Evolutionary conservation across 164 flowering plant species (phyloP).

Genomic region (Liquidambar formosana): DNA sequence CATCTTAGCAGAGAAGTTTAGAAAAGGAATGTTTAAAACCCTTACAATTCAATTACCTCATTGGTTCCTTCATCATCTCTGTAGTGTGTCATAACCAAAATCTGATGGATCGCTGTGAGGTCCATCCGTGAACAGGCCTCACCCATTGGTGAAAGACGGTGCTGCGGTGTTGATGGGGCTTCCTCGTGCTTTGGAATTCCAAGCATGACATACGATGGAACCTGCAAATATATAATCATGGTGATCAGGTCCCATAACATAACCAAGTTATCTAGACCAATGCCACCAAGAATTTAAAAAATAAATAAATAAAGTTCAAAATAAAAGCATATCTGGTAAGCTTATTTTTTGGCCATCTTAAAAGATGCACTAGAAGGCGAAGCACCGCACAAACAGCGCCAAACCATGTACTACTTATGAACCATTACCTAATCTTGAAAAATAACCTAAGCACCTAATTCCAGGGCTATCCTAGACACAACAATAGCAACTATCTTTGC

Average conservation of each 20-base stretch:
- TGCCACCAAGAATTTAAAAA: background rate
- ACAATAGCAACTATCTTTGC: too few species aligned
- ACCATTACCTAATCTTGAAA: too few species aligned
- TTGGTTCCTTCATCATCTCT: slow-evolving; percentile 96
- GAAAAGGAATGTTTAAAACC: background rate
- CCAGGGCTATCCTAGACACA: too few species aligned
- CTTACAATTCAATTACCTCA: slow-evolving; percentile 58
- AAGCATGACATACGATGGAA: slow-evolving; percentile 80
- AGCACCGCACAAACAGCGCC: too few species aligned
- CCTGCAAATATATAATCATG: slow-evolving; percentile 43
- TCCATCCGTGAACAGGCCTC: slow-evolving; percentile 96
- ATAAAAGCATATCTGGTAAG: too few species aligned
- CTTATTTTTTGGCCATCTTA: too few species aligned
- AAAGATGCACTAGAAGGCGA: too few species aligned
- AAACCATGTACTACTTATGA: too few species aligned
- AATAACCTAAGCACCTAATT: too few species aligned
- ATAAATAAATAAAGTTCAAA: too few species aligned
- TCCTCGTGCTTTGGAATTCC: slow-evolving; percentile 88
- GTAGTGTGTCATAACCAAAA: slow-evolving; percentile 78
- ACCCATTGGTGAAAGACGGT: slow-evolving; percentile 88
- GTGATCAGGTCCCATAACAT: background rate
- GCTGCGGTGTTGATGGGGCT: slow-evolving; percentile 75
- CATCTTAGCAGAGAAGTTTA: slow-evolving; percentile 6
- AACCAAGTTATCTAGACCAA: too few species aligned
- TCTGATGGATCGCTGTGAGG: slow-evolving; percentile 95